A percentile compares a stretch with the other conserved stretches of the same genome.
These are phyloP conservation scores for Elongisporangium senticosum DNA, from an alignment of 352 stramenopile genomes.

Conservation along the genomic window DNA sequence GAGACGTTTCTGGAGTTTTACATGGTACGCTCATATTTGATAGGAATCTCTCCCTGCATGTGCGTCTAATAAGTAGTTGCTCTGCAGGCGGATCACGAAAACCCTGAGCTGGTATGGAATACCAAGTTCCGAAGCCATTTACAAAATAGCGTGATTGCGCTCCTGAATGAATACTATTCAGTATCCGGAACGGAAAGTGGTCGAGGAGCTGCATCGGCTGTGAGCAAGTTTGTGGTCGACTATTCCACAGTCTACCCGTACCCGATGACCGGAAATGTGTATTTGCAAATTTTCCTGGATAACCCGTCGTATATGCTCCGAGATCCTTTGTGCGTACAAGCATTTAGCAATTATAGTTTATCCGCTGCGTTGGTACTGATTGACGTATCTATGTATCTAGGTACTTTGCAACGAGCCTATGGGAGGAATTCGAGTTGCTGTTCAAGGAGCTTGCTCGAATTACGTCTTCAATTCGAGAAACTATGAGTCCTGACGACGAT, in stretches of 20 bases:
- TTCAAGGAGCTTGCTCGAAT: constrained; percentile 62
- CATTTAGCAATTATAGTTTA: neutral
- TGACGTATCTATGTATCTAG: constrained; percentile 15
- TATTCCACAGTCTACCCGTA: constrained; percentile 67
- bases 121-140: constrained; percentile 80
- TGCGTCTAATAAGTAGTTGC: constrained; percentile 11
- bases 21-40: constrained; percentile 24
- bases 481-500: constrained; percentile 59
- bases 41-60: neutral
- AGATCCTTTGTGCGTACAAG: constrained; percentile 78
- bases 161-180: constrained; percentile 77
- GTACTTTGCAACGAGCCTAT: constrained; percentile 74
- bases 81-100: constrained; percentile 87
- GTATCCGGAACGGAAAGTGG: constrained; percentile 41
- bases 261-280: constrained; percentile 83
- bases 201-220: constrained; percentile 25
- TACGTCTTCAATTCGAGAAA: constrained; percentile 54
- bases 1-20: constrained; percentile 53
- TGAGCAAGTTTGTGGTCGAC: constrained; percentile 67
- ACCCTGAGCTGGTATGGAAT: constrained; percentile 94
- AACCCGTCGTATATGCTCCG: constrained; percentile 89
- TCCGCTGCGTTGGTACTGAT: neutral
- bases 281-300: constrained; percentile 91
- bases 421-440: constrained; percentile 74
- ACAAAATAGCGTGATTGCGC: constrained; percentile 54